phyloP scores from a whole-genome alignment of 2,329 filamentous ascomycete species.

The Tolypocladium ovalisporum region DNA sequence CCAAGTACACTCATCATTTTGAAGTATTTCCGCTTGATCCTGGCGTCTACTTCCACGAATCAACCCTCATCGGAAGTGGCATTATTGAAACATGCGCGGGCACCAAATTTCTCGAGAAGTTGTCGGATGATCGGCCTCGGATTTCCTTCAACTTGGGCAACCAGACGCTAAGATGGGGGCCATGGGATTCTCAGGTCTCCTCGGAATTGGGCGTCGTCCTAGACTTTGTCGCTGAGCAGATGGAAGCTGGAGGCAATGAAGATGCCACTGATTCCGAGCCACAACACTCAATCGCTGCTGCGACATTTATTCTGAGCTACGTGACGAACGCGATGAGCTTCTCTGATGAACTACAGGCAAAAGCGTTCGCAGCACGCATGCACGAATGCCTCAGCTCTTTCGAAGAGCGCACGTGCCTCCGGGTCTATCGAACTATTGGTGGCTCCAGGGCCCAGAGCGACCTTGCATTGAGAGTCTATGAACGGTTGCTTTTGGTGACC shows the following conservation, averaged over 20 bases:
- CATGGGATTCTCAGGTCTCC: slow-evolving; percentile 46
- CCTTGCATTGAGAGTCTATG: slow-evolving; percentile 14
- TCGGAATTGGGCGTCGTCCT: slow-evolving; percentile 52
- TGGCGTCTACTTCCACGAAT: slow-evolving; percentile 48
- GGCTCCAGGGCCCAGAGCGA: slow-evolving; percentile 1
- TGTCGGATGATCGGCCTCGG: slow-evolving; percentile 19
- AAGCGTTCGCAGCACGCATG: slow-evolving; percentile 31
- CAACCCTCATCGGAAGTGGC: slow-evolving; percentile 47
- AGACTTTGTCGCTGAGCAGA: slow-evolving; percentile 43
- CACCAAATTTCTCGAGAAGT: slow-evolving; percentile 13
- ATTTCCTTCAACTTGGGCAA: slow-evolving; percentile 35
- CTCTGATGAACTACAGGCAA: slow-evolving; percentile 18
- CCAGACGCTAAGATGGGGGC: slow-evolving; percentile 40
- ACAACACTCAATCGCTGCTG: slow-evolving; percentile 16
- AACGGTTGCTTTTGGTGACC: slow-evolving; percentile 20
- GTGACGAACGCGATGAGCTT: slow-evolving; percentile 32
- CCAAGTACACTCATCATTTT: slow-evolving; percentile 51
- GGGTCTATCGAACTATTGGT: slow-evolving; percentile 4
- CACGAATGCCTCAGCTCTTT: slow-evolving; percentile 33
- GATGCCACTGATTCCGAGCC: background rate
- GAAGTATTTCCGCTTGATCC: slow-evolving; percentile 47
- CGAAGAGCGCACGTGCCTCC: slow-evolving; percentile 15
- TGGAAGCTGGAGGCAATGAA: slow-evolving; percentile 11
- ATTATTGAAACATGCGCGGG: slow-evolving; percentile 29
- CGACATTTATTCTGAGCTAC: slow-evolving; percentile 37